Evolutionary conservation across 805 yeast species (phyloP), one percentile per base, ranked within the genome.

Genomic region (Starmerella apicola): DNA sequence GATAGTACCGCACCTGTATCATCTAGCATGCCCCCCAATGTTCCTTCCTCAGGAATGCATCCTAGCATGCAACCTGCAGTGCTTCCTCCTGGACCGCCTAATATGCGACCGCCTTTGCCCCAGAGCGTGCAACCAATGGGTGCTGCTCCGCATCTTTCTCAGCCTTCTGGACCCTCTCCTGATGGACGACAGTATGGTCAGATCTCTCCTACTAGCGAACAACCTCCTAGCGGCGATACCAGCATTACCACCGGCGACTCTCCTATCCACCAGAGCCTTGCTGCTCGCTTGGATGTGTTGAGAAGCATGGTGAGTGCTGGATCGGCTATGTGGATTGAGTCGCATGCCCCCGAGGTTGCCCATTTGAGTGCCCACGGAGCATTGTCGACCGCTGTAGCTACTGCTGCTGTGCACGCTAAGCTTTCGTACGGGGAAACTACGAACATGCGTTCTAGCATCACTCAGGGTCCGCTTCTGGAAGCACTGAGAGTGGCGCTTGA

Each of bases 401-500:
- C 50, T 4, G 50, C 49, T 9, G 45, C 41, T 15, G 44, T 48
- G 32, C 44, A 45, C 26, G 44, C 46, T 10, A 42, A 44, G 31
- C 46, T 44, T 9, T 24, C 31, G 19, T n/a, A 32, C 22, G 19
- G 22, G n/a, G 46, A 38, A 17, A 20, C 33, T 13, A n/a, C 36
- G 17, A 34, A 25, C 18, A 36, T 44, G 41, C 32, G 36, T 12
- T 29, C 29, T 19, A 27, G 38, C 32, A 17, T 25, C 17, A 27
- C 29, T 3, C 30, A 29, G 18, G 50, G 50, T 19, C 22, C 37
- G 23, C 41, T 46, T 23, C 39, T 44, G 7, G 45, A 46, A 23
- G 41, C 50, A 13, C 25, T 46, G 23, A 28, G 42, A 6, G 38
- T 7, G 18, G 35, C 41, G 13, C 26, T 46, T 18, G 35, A 33